phyloP scores from a whole-genome alignment of 2,329 filamentous ascomycete genomes.

The Scedosporium dehoogii region DNA sequence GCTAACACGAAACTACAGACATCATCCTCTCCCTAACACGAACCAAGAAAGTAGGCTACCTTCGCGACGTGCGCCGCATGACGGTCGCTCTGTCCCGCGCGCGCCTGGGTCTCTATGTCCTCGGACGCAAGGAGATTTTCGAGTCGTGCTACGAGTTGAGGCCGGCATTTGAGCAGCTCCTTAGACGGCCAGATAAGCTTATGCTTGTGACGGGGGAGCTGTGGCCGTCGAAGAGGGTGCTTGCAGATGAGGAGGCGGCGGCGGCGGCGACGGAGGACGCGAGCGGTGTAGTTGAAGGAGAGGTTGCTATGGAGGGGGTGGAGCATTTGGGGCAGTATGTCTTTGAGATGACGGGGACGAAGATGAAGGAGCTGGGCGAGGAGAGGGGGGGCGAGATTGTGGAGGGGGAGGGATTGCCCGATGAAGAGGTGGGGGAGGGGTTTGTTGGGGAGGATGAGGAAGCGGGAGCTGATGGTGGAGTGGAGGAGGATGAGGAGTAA shows the following conservation, averaged over 20 bases:
- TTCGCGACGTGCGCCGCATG: conserved; percentile 84
- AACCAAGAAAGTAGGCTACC: conserved; percentile 80
- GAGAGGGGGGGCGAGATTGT: conserved; percentile 13
- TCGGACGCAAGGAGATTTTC: conserved; percentile 81
- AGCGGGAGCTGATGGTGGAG: background rate
- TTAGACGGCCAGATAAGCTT: conserved; percentile 72
- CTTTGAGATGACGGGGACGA: conserved; percentile 79
- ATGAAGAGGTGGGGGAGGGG: conserved; percentile 20
- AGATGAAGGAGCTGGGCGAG: conserved; percentile 32
- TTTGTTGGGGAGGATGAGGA: conserved; percentile 11
- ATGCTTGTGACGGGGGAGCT: conserved; percentile 77
- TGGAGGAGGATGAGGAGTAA: background rate
- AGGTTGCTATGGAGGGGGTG: conserved; percentile 74
- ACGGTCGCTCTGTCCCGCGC: conserved; percentile 93
- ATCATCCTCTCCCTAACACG: conserved; percentile 89
- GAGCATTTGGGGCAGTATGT: conserved; percentile 96
- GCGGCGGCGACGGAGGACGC: conserved; percentile 17
- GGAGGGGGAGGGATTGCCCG: conserved; percentile 14
- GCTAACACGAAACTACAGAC: conserved; percentile 39
- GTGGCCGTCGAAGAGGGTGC: conserved; percentile 56
- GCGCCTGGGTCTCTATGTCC: conserved; percentile 80
- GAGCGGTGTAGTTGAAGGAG: conserved; percentile 32
- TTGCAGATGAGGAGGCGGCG: conserved; percentile 32
- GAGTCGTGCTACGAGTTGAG: conserved; percentile 81
- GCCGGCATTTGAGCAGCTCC: conserved; percentile 71